Conservation (phyloP, 2,329 filamentous ascomycete species). For the Cladobotryum protrusum region DNA sequence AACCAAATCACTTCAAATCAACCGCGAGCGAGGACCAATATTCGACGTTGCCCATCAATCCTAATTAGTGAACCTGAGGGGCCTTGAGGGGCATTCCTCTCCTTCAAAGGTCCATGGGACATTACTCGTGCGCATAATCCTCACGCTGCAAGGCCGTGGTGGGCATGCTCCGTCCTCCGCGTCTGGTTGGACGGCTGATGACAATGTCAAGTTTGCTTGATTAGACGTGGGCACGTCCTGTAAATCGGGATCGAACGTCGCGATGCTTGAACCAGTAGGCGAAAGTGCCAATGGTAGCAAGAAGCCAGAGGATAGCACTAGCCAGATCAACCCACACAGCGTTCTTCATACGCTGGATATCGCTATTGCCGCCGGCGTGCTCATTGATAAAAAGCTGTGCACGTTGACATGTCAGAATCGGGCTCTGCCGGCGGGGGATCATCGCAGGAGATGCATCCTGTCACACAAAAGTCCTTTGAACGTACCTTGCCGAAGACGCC, state of each 20-base stretch:
- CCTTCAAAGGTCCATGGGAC: too few relatives aligned
- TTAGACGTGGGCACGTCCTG: slow-evolving; percentile 51
- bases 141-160: too few relatives aligned
- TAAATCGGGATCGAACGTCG: slow-evolving; percentile 48
- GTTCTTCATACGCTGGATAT: slow-evolving; percentile 72
- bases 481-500: slow-evolving; percentile 68
- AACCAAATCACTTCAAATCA: too few relatives aligned
- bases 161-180: slow-evolving; percentile 8
- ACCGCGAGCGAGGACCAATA: too few relatives aligned
- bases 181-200: too few relatives aligned
- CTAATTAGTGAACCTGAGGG: too few relatives aligned
- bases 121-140: too few relatives aligned
- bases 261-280: slow-evolving; percentile 55
- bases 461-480: not conserved
- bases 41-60: too few relatives aligned
- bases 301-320: slow-evolving; percentile 70
- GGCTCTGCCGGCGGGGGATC: too few relatives aligned
- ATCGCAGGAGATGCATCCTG: too few relatives aligned
- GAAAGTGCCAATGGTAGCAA: slow-evolving; percentile 50
- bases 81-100: too few relatives aligned
- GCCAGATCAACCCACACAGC: slow-evolving; percentile 78
- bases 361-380: slow-evolving; percentile 55
- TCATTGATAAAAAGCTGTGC: slow-evolving; percentile 63
- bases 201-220: too few relatives aligned
- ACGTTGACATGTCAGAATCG: slow-evolving; percentile 13